These are phyloP conservation scores for Nyssa sinensis DNA, from an alignment of 148 eudicot genomes.

Conservation along the genomic window DNA sequence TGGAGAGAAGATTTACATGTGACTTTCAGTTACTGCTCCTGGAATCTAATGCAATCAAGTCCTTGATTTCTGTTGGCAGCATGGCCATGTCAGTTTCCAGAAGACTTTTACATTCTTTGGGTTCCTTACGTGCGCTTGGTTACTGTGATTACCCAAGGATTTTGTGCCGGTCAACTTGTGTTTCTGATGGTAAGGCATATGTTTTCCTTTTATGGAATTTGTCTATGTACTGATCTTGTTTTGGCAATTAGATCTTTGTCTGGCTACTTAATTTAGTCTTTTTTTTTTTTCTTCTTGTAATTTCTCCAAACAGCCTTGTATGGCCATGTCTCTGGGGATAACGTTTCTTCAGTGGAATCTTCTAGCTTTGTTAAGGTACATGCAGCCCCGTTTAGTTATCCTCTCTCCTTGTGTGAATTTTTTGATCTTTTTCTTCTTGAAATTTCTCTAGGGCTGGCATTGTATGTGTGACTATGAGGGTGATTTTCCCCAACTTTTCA, in stretches of 20 bases:
- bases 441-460: background rate
- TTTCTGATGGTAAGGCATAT: background rate
- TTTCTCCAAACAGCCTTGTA: conserved; percentile 13
- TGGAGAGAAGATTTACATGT: background rate
- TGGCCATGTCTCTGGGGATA: background rate
- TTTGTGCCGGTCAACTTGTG: background rate
- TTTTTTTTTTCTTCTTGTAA: background rate
- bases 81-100: conserved; percentile 12
- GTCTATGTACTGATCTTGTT: background rate
- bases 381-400: background rate
- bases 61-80: conserved; percentile 6
- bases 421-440: background rate
- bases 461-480: too few relatives aligned
- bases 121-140: background rate
- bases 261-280: background rate
- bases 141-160: background rate
- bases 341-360: background rate
- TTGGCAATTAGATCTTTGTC: background rate
- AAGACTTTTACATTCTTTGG: conserved; percentile 8
- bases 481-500: background rate
- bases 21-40: conserved; percentile 5
- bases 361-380: conserved; percentile 21
- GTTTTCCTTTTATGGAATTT: background rate
- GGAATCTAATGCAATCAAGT: background rate
- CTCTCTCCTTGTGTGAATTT: background rate